Evolutionary conservation across 139 green algal species (phyloP), one percentile per base, ranked within the genome.

Genomic region (Chlorella ohadii): DNA sequence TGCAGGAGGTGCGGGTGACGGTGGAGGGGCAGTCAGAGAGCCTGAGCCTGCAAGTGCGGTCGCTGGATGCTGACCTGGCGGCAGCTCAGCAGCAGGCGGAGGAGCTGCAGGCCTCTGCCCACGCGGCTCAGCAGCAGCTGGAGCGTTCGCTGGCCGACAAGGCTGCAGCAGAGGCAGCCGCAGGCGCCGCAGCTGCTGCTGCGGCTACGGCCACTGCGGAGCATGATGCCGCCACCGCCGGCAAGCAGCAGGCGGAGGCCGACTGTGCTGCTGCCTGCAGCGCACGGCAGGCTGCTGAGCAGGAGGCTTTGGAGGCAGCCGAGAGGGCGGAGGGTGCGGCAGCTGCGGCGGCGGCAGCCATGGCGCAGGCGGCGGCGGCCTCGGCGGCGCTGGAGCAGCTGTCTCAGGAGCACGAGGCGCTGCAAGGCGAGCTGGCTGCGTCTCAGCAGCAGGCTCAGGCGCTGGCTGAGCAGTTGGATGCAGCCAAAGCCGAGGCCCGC

Each of bases 31-130:
- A 51, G 7, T 28, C 31, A 1, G 65, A 84, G 47, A 39, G 31
- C 22, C 65, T 84, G 33, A 68, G 44, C 65, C 47, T 84, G 65
- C 66, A 39, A 55, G 79, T 84, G 65, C 31, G 51, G 13, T 59
- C 22, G 0, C 47, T 84, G 31, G 79, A 77, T 36, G 65, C 79
- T 34, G 79, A 84, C 23, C 65, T 84, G 65, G 79, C 47, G 33
- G 65, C 79, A 27, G 65, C 56, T 25, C 56, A 79, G 57, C 59
- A 68, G 13, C 82, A 61, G 56, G 82, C 28, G 27, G 72, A 39
- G 33, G 38, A 76, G 82, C 56, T 87, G 75, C 36, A 72, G 57
- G 57, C 34, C 5, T 38, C 59, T 11, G 76, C 36, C 0, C 22
- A 82, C 27, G 36, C 57, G 16, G 76, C 76, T 6, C 36, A 72